These are phyloP conservation scores for Lecanicillium sp. DNA, from an alignment of 2,329 filamentous ascomycete genomes.

Conservation along the genomic window DNA sequence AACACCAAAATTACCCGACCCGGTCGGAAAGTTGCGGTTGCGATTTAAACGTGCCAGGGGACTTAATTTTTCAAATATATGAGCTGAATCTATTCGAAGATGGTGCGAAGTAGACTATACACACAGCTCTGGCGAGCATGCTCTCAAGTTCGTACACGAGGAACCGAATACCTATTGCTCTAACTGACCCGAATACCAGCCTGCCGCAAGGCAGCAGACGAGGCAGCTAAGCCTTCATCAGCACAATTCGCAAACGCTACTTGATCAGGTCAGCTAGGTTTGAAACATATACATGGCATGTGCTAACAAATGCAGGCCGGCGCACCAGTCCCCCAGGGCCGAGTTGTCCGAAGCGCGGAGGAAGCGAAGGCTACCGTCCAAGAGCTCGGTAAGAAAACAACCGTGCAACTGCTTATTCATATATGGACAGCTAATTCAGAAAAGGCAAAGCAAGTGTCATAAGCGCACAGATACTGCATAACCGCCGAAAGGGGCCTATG, in stretches of 20 bases:
- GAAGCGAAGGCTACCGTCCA: slow-evolving; percentile 15
- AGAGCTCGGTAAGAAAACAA: slow-evolving; percentile 15
- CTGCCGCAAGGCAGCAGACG: slow-evolving; percentile 7
- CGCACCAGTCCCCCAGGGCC: slow-evolving; percentile 16
- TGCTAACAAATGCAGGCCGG: slow-evolving; percentile 15
- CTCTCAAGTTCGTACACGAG: slow-evolving; percentile 1
- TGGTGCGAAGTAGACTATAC: too few relatives aligned
- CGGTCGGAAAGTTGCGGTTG: too few relatives aligned
- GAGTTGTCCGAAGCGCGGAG: slow-evolving; percentile 12
- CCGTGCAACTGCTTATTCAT: not conserved
- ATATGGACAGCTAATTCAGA: not conserved
- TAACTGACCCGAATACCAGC: slow-evolving; percentile 1
- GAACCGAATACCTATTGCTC: not conserved
- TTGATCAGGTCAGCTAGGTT: slow-evolving; percentile 14
- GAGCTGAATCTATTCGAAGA: too few relatives aligned
- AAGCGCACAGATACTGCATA: slow-evolving; percentile 19
- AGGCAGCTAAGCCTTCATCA: slow-evolving; percentile 19
- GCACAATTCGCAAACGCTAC: slow-evolving; percentile 19
- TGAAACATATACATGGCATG: too few relatives aligned
- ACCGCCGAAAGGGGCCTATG: not conserved
- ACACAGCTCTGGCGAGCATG: slow-evolving; percentile 2
- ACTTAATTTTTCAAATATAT: too few relatives aligned
- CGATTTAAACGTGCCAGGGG: too few relatives aligned
- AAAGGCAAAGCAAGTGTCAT: slow-evolving; percentile 16
- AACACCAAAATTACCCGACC: too few relatives aligned